These are phyloP conservation scores for Pholiota conissans DNA, from an alignment of 768 basidiomycete genomes.

Conservation along the genomic window DNA sequence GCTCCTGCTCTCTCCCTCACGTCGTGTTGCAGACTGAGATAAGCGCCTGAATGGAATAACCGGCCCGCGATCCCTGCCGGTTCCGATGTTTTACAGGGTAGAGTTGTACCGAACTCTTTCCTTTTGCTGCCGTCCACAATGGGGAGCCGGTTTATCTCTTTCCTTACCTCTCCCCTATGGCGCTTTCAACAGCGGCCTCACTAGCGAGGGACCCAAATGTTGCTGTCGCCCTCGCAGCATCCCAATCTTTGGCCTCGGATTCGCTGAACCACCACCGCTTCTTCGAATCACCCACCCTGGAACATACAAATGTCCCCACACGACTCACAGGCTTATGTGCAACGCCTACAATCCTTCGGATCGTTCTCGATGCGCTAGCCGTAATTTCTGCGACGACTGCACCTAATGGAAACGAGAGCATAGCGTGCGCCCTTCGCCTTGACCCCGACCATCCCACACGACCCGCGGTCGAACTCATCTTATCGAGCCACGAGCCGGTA, in stretches of 20 bases:
- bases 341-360: background rate
- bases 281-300: background rate
- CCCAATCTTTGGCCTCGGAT: background rate
- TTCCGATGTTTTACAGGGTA: background rate
- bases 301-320: background rate
- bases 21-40: too few species aligned
- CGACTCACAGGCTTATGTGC: background rate
- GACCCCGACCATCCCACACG: background rate
- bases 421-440: background rate
- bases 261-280: background rate
- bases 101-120: background rate
- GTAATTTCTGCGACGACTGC: background rate
- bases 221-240: background rate
- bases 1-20: too few species aligned
- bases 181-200: background rate
- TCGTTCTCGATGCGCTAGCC: background rate
- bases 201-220: background rate
- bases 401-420: background rate
- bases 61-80: background rate
- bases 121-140: background rate
- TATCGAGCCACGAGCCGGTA: conserved; percentile 1
- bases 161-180: background rate
- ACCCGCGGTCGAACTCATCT: background rate
- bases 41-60: background rate
- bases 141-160: background rate